phyloP scores from a whole-genome alignment of 192 early-diverging fungal genomes.

The Spizellomyces punctatus region DNA sequence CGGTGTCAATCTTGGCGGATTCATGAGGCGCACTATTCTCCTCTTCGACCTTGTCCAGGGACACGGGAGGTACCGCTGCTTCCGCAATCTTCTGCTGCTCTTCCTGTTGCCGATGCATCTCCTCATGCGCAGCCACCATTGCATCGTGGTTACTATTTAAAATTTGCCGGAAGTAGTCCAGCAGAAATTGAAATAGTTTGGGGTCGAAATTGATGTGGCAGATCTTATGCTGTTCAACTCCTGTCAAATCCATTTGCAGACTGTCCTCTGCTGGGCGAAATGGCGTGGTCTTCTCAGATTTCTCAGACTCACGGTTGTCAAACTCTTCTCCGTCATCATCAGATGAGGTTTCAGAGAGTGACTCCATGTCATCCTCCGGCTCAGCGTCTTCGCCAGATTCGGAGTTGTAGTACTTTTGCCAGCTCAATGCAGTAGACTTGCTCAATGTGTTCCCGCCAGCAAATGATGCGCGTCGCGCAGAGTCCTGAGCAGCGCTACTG shows the following conservation, averaged over 20 bases:
- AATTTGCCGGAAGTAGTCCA: constrained; percentile 23
- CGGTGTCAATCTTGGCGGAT: not conserved
- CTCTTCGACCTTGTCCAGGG: not conserved
- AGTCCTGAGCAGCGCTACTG: not conserved
- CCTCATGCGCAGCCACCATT: not conserved
- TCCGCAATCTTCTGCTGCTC: not conserved
- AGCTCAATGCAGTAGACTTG: constrained; percentile 14
- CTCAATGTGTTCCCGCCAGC: constrained; percentile 15
- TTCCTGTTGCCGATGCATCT: not conserved
- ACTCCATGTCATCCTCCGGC: constrained; percentile 8
- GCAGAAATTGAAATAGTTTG: constrained; percentile 15
- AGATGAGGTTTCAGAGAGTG: not conserved
- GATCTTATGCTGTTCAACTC: constrained; percentile 24
- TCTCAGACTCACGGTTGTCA: not conserved
- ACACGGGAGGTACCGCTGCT: not conserved
- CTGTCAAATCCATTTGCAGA: not conserved
- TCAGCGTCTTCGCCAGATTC: constrained; percentile 4
- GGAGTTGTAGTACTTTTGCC: constrained; percentile 28
- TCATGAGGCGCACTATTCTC: not conserved
- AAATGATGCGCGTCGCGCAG: constrained; percentile 6
- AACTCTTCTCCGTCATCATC: not conserved
- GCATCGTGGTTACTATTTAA: constrained; percentile 16
- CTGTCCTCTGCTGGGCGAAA: constrained; percentile 9
- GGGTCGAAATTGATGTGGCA: constrained; percentile 26
- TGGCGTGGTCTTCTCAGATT: not conserved